Evolutionary conservation across 345 rosid species (phyloP), one percentile per base, ranked within the genome.

Genomic region (Odontarrhena argentea): DNA sequence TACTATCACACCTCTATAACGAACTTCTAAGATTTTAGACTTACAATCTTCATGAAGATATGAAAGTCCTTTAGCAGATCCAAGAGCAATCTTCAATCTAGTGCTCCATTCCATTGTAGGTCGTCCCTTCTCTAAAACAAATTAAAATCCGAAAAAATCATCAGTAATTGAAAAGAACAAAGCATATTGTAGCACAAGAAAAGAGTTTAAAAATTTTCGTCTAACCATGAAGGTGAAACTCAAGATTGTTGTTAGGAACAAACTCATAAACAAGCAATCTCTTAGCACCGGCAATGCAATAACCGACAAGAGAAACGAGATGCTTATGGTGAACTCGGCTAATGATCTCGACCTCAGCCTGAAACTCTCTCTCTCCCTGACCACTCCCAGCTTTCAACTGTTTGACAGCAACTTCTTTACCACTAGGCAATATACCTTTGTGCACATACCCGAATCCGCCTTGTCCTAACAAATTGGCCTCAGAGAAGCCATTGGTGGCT

Each of bases 21-120:
- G 67, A 14, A 14, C 4, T 7, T 49, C 12, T 43, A 13, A 13
- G 61, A 2, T 18, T 26, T 2, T 0, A 45, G 3, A 48, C 91
- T 78, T 77, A 87, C 98, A 93, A 75, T 93, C 98, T 87, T 93
- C 98, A 52, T 93, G 98, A 62, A 93, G 87, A 74, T 93, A 93
- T 4, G 98, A 96, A 43, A 93, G 84, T 61, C 98, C 98, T 77
- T 82, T 93, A 3, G 97, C 96, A 74, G 98, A 83, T 26, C 97
- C 97, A 78, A 87, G 60, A 4, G 98, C 96, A 67, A 92, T 87
- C 78, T 67, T 87, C 64, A 85, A 70, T 63, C 98, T 85, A 1
- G 93, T 79, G 1, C 76, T 58, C 92, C 91, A 92, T 54, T 83
- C 88, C 91, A 89, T 86, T 3, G 83, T 74, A n/a, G 96, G 97